A percentile compares a stretch with the other conserved stretches of the same genome.
Conservation (phyloP, 1,284 basidiomycete genomes). For the Apiotrichum siamense region DNA sequence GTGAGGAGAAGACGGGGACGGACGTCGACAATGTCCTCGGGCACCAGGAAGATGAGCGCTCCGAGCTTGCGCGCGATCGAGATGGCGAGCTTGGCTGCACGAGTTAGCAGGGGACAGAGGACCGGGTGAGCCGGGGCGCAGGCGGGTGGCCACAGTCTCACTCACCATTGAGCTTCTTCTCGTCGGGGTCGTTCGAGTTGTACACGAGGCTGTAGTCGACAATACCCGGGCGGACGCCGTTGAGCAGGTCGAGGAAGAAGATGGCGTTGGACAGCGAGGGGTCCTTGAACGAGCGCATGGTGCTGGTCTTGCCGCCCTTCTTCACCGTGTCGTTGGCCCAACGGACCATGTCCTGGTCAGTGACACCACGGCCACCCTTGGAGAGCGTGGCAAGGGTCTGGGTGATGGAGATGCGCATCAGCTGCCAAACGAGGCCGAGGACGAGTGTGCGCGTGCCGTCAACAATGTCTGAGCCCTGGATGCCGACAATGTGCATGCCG, state of each 20-base stretch:
- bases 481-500: slow-evolving; percentile 92
- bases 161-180: slow-evolving; percentile 83
- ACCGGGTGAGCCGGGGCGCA: background rate
- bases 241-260: slow-evolving; percentile 91
- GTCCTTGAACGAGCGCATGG: slow-evolving; percentile 91
- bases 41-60: slow-evolving; percentile 93
- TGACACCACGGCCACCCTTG: slow-evolving; percentile 68
- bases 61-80: slow-evolving; percentile 97
- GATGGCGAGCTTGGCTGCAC: slow-evolving; percentile 84
- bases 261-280: slow-evolving; percentile 80
- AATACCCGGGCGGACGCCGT: slow-evolving; percentile 85
- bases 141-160: slow-evolving; percentile 4
- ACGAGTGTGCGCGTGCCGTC: slow-evolving; percentile 87
- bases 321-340: slow-evolving; percentile 93
- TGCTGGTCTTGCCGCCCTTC: slow-evolving; percentile 58
- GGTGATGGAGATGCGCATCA: slow-evolving; percentile 85
- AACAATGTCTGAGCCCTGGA: slow-evolving; percentile 95
- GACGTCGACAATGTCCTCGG: slow-evolving; percentile 86
- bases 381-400: slow-evolving; percentile 79
- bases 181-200: slow-evolving; percentile 55
- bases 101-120: background rate
- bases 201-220: slow-evolving; percentile 85
- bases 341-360: slow-evolving; percentile 86
- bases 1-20: slow-evolving; percentile 65
- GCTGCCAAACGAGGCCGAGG: slow-evolving; percentile 93